phyloP scores from a whole-genome alignment of 108 stramenopile species.

The Asterionellopsis glacialis region DNA sequence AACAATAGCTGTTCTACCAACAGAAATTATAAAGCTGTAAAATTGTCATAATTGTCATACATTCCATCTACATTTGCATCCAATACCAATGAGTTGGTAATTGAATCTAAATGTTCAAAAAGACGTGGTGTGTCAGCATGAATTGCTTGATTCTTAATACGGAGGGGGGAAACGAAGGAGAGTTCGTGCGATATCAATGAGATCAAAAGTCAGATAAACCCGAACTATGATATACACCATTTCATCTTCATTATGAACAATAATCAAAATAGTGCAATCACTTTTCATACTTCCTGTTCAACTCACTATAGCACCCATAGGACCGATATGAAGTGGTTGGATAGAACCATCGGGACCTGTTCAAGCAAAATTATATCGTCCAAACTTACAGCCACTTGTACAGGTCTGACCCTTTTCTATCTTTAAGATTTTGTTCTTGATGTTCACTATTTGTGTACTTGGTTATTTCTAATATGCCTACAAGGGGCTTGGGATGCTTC shows the following conservation, averaged over 20 bases:
- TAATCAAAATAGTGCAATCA: too few relatives aligned
- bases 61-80: conserved; percentile 28
- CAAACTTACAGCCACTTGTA: conserved; percentile 72
- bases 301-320: conserved; percentile 78
- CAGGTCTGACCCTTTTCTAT: conserved; percentile 13
- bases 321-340: conserved; percentile 65
- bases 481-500: too few relatives aligned
- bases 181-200: too few relatives aligned
- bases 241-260: too few relatives aligned
- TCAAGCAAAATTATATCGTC: conserved; percentile 83
- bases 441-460: too few relatives aligned
- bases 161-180: too few relatives aligned
- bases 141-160: conserved; percentile 76
- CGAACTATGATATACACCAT: too few relatives aligned
- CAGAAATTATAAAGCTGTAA: conserved; percentile 32
- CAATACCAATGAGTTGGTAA: conserved; percentile 77
- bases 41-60: conserved; percentile 18
- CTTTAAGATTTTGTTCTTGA: too few relatives aligned
- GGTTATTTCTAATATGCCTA: too few relatives aligned
- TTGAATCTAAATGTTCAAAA: conserved; percentile 56
- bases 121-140: conserved; percentile 89
- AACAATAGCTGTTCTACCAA: conserved; percentile 83
- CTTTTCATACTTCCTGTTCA: conserved; percentile 40
- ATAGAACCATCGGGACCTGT: conserved; percentile 72
- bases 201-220: too few relatives aligned